These are phyloP conservation scores for Lachnellula suecica DNA, from an alignment of 2,329 filamentous ascomycete genomes.

Conservation along the genomic window DNA sequence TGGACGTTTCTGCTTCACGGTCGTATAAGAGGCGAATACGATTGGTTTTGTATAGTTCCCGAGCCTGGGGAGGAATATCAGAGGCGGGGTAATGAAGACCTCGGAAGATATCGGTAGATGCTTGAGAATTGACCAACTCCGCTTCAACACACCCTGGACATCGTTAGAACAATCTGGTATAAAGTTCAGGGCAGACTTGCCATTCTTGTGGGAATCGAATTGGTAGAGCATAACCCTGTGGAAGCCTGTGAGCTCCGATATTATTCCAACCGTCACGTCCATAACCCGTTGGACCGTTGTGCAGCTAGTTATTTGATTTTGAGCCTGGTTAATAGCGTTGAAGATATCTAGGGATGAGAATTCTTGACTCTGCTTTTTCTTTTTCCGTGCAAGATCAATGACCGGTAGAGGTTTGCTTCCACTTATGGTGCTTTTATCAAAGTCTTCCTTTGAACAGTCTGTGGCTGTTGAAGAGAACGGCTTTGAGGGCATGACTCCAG, in stretches of 20 bases:
- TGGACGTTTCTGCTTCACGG: constrained; percentile 73
- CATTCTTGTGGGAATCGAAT: constrained; percentile 26
- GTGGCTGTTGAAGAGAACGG: constrained; percentile 13
- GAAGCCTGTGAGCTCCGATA: constrained; percentile 26
- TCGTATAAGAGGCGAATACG: constrained; percentile 85
- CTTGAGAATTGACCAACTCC: constrained; percentile 23
- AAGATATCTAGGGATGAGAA: constrained; percentile 25
- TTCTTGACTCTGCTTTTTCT: constrained; percentile 11
- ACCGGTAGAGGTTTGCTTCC: constrained; percentile 19
- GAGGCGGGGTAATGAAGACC: constrained; percentile 71
- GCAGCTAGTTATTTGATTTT: constrained; percentile 18
- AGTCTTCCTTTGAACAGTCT: constrained; percentile 14
- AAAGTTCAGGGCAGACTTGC: too few species aligned
- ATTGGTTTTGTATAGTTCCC: constrained; percentile 84
- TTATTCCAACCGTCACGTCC: constrained; percentile 24
- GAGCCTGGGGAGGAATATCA: constrained; percentile 79
- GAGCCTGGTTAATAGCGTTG: constrained; percentile 22
- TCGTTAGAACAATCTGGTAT: too few species aligned
- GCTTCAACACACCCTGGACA: constrained; percentile 25
- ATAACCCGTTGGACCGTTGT: constrained; percentile 16
- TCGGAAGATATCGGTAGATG: constrained; percentile 23
- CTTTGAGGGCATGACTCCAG: background rate
- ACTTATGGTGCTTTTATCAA: constrained; percentile 20
- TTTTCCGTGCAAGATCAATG: constrained; percentile 19
- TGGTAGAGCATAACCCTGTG: constrained; percentile 29